phyloP scores from a whole-genome alignment of 1,139 yeast species.

The Saccharomyces hybrid region DNA sequence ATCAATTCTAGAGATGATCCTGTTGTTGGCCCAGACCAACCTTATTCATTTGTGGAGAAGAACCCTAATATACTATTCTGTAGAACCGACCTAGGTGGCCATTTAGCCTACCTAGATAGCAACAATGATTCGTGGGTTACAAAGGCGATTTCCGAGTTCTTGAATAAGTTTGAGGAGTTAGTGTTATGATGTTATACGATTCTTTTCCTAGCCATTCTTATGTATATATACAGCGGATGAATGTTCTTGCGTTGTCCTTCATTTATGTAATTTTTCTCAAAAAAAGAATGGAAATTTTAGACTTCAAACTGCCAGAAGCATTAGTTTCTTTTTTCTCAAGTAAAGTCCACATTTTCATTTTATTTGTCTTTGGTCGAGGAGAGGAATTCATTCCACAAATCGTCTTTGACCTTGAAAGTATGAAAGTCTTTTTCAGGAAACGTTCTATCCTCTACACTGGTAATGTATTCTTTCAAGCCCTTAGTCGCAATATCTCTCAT shows the following conservation, averaged over 20 bases:
- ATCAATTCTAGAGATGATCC: conserved; percentile 81
- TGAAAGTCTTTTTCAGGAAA: conserved; percentile 64
- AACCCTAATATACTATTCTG: conserved; percentile 67
- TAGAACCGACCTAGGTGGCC: conserved; percentile 81
- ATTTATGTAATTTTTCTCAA: not conserved
- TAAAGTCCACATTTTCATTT: not conserved
- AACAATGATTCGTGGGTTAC: conserved; percentile 70
- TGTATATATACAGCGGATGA: not conserved
- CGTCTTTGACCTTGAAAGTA: conserved; percentile 64
- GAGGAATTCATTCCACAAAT: conserved; percentile 46
- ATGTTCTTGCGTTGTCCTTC: not conserved
- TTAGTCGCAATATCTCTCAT: conserved; percentile 43
- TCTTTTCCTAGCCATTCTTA: not conserved
- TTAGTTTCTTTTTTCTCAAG: not conserved
- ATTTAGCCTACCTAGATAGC: conserved; percentile 55
- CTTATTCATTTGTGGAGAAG: conserved; percentile 47
- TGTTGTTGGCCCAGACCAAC: conserved; percentile 60
- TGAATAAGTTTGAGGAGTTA: conserved; percentile 43
- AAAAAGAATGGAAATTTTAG: too few relatives aligned
- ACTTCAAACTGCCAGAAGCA: not conserved
- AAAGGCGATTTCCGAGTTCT: conserved; percentile 53
- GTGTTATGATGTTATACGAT: conserved; percentile 20
- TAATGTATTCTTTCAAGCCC: conserved; percentile 47
- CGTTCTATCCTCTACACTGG: conserved; percentile 45
- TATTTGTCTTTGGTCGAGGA: conserved; percentile 1